Evolutionary conservation across 768 basidiomycete genomes (phyloP).

Genomic region (Lentinula sp.): DNA sequence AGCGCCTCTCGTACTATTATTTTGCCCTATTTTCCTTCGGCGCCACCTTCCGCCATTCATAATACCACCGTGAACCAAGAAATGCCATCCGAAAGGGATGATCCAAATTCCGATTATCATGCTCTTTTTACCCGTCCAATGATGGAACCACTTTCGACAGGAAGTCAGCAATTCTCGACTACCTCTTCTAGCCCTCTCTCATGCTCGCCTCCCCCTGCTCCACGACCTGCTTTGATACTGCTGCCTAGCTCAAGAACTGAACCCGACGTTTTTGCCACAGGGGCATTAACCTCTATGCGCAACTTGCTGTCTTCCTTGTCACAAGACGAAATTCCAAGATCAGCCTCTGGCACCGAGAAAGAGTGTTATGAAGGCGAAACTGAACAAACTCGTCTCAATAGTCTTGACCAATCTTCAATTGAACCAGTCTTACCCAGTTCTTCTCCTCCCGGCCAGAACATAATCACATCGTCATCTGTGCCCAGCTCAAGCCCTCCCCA

Average conservation of each 20-base stretch:
- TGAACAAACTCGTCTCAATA: not conserved
- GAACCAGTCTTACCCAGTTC: not conserved
- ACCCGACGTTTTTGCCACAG: not conserved
- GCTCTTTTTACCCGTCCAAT: not conserved
- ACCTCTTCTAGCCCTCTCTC: not conserved
- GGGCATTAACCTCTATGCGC: not conserved
- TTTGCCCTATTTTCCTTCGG: not conserved
- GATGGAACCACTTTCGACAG: not conserved
- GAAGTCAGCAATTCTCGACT: not conserved
- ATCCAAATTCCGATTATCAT: not conserved
- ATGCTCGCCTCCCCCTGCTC: not conserved
- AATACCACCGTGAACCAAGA: not conserved
- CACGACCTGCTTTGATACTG: not conserved
- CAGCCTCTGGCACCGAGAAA: not conserved
- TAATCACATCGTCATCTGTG: not conserved
- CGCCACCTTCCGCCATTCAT: not conserved
- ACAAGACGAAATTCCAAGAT: not conserved
- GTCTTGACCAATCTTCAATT: not conserved
- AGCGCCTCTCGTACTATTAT: not conserved
- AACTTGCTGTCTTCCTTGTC: not conserved
- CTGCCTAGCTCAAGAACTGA: not conserved
- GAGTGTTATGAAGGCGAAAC: not conserved
- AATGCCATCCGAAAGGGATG: not conserved
- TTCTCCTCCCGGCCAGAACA: not conserved
- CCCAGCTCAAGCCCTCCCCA: constrained; percentile 44